Evolutionary conservation across 1,139 yeast genomes (phyloP), one percentile per base, ranked within the genome.

Genomic region (Suzukiozyma palmioleophila): DNA sequence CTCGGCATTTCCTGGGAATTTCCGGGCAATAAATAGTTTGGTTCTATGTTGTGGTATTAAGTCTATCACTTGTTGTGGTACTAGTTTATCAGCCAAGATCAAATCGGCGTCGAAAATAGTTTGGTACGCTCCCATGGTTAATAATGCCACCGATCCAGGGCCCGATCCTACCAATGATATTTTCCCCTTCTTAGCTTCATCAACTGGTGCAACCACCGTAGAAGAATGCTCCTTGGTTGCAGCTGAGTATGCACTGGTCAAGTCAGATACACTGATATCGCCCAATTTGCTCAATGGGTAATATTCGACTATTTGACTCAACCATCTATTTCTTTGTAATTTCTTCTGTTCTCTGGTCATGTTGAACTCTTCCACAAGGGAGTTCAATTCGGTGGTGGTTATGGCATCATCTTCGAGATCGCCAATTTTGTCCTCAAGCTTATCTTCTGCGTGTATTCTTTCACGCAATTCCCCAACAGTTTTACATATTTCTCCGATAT

Each of bases 1-100:
- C 54, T 89, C 97, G 1, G 98, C 97, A 57, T 92, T 90, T 1
- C 98, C 98, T 1, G 97, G 97, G 62, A 89, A 92, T 60, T 92
- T 92, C 34, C 89, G 75, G 11, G 98, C 97, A 46, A 90, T 89
- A 56, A 85, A 88, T 4, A 84, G 66, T 39, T 81, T 82, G 1
- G 95, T 85, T 35, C 68, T 54, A 32, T 73, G 68, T 28, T 75
- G 61, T 0, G 97, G 97, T 12, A 90, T 84, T 27, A 89, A 63
- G 38, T 84, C 89, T 26, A 90, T 65, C 1, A 92, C 95, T 50
- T 83, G 84, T 50, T 84, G 86, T 3, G 97, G 98, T 0, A 92
- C 97, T 28, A 92, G 69, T 54, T 92, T 92, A 59, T 92, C 98
- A 1, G 97, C 95, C 33, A 92, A 69, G 6, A 92, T 75, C 43